Evolutionary conservation across 306 rosid species (phyloP).

Genomic region (Prunus armeniaca): DNA sequence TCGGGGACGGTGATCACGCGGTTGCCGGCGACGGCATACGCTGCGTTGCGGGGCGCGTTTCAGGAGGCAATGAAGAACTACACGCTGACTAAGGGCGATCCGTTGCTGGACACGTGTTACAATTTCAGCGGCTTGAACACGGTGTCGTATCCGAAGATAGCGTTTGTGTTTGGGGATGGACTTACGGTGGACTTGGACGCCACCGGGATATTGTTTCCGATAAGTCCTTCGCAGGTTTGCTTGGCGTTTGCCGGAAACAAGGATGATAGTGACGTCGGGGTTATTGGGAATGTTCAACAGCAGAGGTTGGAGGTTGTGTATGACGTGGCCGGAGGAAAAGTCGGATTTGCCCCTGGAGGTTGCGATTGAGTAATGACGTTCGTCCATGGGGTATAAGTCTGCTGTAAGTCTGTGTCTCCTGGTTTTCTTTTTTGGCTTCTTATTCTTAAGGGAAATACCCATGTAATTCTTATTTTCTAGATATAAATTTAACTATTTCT

Average conservation of each 20-base stretch:
- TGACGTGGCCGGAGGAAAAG: slow-evolving; percentile 49
- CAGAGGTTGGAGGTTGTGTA: slow-evolving; percentile 54
- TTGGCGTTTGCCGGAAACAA: slow-evolving; percentile 57
- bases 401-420: no score
- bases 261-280: slow-evolving; percentile 34
- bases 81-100: neutral
- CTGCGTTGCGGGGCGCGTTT: slow-evolving; percentile 10
- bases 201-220: neutral
- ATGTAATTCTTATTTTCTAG: no score
- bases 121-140: neutral
- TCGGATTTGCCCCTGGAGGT: slow-evolving; percentile 57
- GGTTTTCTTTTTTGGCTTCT: no score
- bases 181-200: slow-evolving; percentile 1
- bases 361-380: slow-evolving; percentile 22
- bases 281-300: slow-evolving; percentile 76
- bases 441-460: no score
- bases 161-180: slow-evolving; percentile 14
- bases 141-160: slow-evolving; percentile 9
- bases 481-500: no score
- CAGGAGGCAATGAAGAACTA: slow-evolving; percentile 13
- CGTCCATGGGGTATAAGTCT: no score
- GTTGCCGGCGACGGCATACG: slow-evolving; percentile 23
- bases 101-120: slow-evolving; percentile 29
- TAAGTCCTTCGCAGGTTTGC: slow-evolving; percentile 36
- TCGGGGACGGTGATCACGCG: slow-evolving; percentile 25